Evolutionary conservation across 192 early-diverging fungal species (phyloP), one percentile per base, ranked within the genome.

Genomic region (Mortierella hygrophila): DNA sequence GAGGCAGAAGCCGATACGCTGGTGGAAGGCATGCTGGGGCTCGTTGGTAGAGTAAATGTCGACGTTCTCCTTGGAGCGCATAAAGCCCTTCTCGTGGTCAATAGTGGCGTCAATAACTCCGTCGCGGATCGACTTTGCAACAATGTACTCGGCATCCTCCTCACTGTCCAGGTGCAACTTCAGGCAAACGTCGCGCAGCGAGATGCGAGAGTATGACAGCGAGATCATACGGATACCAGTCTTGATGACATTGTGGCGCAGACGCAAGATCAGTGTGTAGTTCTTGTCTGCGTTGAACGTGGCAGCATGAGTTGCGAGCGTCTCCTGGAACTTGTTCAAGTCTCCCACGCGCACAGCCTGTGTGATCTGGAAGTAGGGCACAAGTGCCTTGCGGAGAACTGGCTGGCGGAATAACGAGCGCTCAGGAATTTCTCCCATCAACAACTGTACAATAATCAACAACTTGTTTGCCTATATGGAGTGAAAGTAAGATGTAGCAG

Each of bases 211-310:
- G 88, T 99, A 99, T 1, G 97, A 96, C 72, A 98, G 77, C 87
- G 94, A 96, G 85, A 99, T 98, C 95, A 96, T 98, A 71, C 99
- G 95, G 70, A 99, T 96, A 44, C 98, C 99, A 16, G 99, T 96
- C 91, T 99, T 99, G 92, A 99, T 99, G 60, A 99, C 99, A 90
- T 99, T 99, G 89, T 99, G 99, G 42, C 98, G 97, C 69, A 99
- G 90, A 89, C 98, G 95, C 68, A 98, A 85, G 81, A 99, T 97
- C 75, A 99, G 88, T 0, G 96, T 96, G 80, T 94, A 95, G 44
- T 95, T 97, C 81, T 97, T 94, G 90, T 99, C 99, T 29, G 92
- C 91, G 41, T 94, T 89, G 88, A 99, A 99, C 68, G 92, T 93
- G 46, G 91, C 90, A 20, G 90, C 91, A 85, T 96, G 94, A 70